phyloP scores from a whole-genome alignment of 2,329 filamentous ascomycete genomes.

The Didymella glomerata region DNA sequence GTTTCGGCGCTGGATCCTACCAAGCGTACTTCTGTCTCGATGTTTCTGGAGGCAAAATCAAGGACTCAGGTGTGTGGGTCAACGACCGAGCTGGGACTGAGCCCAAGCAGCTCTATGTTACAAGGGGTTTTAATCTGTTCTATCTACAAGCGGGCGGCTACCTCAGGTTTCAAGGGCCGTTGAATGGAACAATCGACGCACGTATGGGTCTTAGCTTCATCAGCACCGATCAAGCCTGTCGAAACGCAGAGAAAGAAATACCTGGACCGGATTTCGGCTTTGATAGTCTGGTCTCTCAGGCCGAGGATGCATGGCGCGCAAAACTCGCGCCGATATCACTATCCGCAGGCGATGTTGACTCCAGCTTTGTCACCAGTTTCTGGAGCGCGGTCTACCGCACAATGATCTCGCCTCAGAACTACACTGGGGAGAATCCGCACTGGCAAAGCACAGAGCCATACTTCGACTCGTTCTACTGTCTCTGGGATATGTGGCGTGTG shows the following conservation, averaged over 20 bases:
- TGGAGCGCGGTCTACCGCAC: neutral
- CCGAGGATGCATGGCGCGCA: neutral
- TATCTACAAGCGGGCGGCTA: neutral
- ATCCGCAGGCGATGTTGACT: neutral
- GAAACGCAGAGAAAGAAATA: neutral
- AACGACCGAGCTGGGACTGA: neutral
- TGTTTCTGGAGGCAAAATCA: neutral
- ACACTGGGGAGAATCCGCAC: constrained; percentile 58
- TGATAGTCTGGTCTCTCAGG: neutral
- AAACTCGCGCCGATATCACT: neutral
- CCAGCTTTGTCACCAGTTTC: neutral
- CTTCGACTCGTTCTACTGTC: constrained; percentile 68
- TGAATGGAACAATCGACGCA: neutral
- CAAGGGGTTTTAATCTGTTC: neutral
- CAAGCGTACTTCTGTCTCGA: neutral
- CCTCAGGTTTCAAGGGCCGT: neutral
- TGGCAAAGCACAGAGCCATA: constrained; percentile 57
- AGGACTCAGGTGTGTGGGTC: neutral
- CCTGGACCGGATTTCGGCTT: neutral
- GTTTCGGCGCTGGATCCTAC: neutral
- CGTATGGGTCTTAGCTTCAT: neutral
- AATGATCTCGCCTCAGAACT: constrained; percentile 50
- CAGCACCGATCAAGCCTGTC: neutral
- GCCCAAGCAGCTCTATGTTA: neutral
- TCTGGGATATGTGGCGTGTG: constrained; percentile 58